Percentiles rank a stretch among this genome's conserved stretches.
These are phyloP conservation scores for Apophysomyces variabilis DNA, from an alignment of 371 early-diverging fungal genomes.

Conservation along the genomic window DNA sequence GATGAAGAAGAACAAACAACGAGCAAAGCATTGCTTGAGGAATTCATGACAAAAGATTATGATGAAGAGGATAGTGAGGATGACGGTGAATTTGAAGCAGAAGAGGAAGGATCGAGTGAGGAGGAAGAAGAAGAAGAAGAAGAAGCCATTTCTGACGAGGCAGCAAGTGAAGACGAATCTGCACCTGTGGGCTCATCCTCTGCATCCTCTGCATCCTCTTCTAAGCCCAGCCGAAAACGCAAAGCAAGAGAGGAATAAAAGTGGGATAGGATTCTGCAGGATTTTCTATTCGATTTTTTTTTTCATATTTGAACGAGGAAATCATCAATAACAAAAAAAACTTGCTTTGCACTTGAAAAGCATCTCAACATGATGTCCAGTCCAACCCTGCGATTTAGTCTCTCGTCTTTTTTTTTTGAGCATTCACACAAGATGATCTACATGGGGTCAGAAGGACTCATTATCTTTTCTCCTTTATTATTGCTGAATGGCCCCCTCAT, in stretches of 20 bases:
- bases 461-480: too few species aligned
- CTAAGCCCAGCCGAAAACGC: not conserved
- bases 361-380: too few species aligned
- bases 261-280: too few species aligned
- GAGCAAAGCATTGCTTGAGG: conserved; percentile 1
- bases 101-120: not conserved
- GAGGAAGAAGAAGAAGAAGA: not conserved
- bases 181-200: not conserved
- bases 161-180: not conserved
- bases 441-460: too few species aligned
- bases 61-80: conserved; percentile 3
- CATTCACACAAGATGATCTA: too few species aligned
- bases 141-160: not conserved
- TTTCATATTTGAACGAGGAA: not conserved
- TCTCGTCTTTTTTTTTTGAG: too few species aligned
- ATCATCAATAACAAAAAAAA: too few species aligned
- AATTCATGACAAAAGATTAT: not conserved
- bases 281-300: too few species aligned
- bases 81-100: not conserved
- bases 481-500: too few species aligned
- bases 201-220: not conserved
- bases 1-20: not conserved
- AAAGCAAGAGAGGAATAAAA: conserved; percentile 1
- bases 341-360: too few species aligned
- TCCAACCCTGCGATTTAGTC: too few species aligned